Evolutionary conservation across 176 grass and related monocot genomes (phyloP), one percentile per base, ranked within the genome.

Genomic region (Ensete glaucum): DNA sequence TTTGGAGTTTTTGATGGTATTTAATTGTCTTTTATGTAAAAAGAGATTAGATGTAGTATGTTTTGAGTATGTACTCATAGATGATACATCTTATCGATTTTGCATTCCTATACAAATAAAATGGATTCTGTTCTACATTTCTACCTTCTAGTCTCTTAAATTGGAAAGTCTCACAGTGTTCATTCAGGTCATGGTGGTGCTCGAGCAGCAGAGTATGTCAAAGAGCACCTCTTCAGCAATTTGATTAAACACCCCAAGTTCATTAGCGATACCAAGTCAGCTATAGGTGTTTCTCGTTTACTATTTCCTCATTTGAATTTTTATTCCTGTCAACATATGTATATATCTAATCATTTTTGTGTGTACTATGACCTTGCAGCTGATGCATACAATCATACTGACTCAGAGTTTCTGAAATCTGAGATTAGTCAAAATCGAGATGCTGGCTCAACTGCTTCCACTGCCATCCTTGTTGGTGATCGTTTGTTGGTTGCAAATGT

Each of bases 1-100:
- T 96, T 96, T 20, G 92, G 89, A 1, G 92, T 96, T 11, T 96
- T 89, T 66, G 92, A 96, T 59, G 92, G 92, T 96, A 89, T 64
- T 43, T 22, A 50, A 51, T 24, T 17, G 56, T 48, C 10, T 52
- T 26, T 8, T 1, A 16, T 10, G 8, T 10, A 53, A 52, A 2
- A 43, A 43, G 34, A 43, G 34, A 6, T 43, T 43, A 43, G 3
- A 4, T 34, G 29, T 34, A 34, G 29, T 34, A 34, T 34, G 3
- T 34, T 34, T 34, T 4, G 29, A 5, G 4, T 43, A 43, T 43
- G 34, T 43, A 43, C 34, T 43, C 34, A 43, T 43, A 43, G 34
- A 0, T 43, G 34, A 43, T 43, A 43, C 34, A 43, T 6, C 34
- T 43, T 43, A 43, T 43, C 4, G 34, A 43, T 43, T 43, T 43